These are phyloP conservation scores for Wakefieldia striispora DNA, from an alignment of 768 basidiomycete genomes.

Conservation along the genomic window DNA sequence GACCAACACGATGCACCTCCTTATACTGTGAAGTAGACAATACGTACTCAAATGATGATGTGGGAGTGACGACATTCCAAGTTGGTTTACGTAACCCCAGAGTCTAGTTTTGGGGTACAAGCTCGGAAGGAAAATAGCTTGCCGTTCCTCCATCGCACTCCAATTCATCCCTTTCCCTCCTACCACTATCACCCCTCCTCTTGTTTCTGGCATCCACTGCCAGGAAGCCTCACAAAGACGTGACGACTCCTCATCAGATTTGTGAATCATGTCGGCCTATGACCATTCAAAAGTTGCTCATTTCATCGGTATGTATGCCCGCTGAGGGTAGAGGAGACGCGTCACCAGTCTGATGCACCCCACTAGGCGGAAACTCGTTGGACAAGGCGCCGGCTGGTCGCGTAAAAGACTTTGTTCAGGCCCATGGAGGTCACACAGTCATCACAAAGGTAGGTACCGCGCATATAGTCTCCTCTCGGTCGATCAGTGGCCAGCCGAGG, in stretches of 20 bases:
- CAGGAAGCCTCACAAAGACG: slow-evolving; percentile 6
- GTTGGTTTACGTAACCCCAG: slow-evolving; percentile 32
- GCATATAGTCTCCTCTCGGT: slow-evolving; percentile 16
- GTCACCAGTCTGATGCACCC: slow-evolving; percentile 11
- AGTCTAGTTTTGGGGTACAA: slow-evolving; percentile 30
- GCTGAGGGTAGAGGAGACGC: background rate
- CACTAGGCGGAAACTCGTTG: slow-evolving; percentile 87
- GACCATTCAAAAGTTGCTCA: slow-evolving; percentile 63
- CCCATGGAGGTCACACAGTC: slow-evolving; percentile 93
- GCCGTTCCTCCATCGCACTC: background rate
- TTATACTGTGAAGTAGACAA: no score
- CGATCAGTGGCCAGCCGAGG: slow-evolving; percentile 3
- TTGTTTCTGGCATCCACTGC: slow-evolving; percentile 7
- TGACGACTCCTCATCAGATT: slow-evolving; percentile 6
- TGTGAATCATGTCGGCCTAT: slow-evolving; percentile 33
- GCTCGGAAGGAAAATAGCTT: slow-evolving; percentile 19
- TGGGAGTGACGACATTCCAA: background rate
- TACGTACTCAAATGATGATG: no score
- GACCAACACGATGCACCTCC: slow-evolving; percentile 9
- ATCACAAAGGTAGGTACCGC: slow-evolving; percentile 82
- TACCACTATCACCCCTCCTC: slow-evolving; percentile 19
- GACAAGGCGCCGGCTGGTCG: slow-evolving; percentile 77
- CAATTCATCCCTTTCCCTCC: slow-evolving; percentile 10
- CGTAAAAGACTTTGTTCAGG: slow-evolving; percentile 88
- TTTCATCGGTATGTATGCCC: slow-evolving; percentile 51